Conservation (phyloP, 371 early-diverging fungal species). For the Blastocladiella emersonii region DNA sequence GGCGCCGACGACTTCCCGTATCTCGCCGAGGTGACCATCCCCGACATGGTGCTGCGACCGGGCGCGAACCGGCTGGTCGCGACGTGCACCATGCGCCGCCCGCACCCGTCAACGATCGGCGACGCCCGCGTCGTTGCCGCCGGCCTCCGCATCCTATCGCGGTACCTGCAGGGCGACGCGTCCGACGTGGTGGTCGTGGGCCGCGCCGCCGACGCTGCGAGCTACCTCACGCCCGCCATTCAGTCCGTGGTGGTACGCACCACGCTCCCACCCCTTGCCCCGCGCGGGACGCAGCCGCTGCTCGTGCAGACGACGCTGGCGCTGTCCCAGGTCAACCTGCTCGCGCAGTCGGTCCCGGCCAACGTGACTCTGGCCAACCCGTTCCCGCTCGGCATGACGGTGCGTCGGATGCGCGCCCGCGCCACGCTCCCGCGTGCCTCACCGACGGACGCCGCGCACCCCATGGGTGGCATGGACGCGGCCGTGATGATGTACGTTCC, state of each 20-base stretch:
- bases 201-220: not conserved
- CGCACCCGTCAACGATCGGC: not conserved
- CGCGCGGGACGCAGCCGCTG: not conserved
- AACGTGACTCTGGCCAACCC: not conserved
- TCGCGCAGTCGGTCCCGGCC: not conserved
- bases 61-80: not conserved
- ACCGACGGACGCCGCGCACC: not conserved
- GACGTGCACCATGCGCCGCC: not conserved
- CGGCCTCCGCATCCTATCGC: not conserved
- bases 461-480: not conserved
- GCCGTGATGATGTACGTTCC: not conserved
- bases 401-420: not conserved
- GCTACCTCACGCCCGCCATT: not conserved
- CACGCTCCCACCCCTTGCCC: not conserved
- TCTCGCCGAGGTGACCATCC: not conserved
- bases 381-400: not conserved
- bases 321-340: not conserved
- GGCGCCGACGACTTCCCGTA: not conserved
- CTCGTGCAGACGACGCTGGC: not conserved
- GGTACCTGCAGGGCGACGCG: not conserved
- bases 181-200: not conserved
- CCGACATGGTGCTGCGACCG: not conserved
- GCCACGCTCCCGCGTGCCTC: not conserved
- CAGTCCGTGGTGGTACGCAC: not conserved
- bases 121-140: not conserved